phyloP scores from a whole-genome alignment of 371 early-diverging fungal genomes.

The Chytridium lagenaria region DNA sequence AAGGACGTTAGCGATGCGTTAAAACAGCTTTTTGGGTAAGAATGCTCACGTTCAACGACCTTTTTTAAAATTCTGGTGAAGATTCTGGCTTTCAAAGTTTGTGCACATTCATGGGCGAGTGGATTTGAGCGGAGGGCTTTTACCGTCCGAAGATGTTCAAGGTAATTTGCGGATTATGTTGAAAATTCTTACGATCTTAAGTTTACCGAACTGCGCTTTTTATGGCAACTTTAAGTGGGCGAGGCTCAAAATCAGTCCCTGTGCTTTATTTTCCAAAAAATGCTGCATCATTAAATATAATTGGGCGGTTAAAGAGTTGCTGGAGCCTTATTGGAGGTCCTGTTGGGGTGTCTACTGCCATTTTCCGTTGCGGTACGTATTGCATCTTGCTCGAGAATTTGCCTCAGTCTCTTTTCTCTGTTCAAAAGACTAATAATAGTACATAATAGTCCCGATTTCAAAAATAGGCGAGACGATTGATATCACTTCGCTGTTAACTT shows the following conservation, averaged over 20 bases:
- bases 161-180: background rate
- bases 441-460: background rate
- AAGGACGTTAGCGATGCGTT: background rate
- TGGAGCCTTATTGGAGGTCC: constrained; percentile 13
- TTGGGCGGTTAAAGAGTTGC: background rate
- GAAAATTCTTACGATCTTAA: background rate
- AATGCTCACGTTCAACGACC: background rate
- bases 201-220: constrained; percentile 1
- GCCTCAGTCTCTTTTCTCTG: background rate
- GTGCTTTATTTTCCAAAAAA: background rate
- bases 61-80: background rate
- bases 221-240: background rate
- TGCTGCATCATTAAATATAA: background rate
- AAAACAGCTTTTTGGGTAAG: constrained; percentile 7
- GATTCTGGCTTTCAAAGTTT: constrained; percentile 14
- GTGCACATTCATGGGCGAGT: constrained; percentile 6
- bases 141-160: background rate
- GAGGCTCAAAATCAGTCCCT: background rate
- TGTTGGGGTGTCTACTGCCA: background rate
- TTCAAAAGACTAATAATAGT: background rate
- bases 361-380: background rate
- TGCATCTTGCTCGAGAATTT: too few species aligned
- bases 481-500: background rate
- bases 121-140: background rate
- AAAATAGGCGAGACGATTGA: background rate